Evolutionary conservation across 2,329 filamentous ascomycete genomes (phyloP), one percentile per base, ranked within the genome.

Genomic region (Alternaria gansuensis): DNA sequence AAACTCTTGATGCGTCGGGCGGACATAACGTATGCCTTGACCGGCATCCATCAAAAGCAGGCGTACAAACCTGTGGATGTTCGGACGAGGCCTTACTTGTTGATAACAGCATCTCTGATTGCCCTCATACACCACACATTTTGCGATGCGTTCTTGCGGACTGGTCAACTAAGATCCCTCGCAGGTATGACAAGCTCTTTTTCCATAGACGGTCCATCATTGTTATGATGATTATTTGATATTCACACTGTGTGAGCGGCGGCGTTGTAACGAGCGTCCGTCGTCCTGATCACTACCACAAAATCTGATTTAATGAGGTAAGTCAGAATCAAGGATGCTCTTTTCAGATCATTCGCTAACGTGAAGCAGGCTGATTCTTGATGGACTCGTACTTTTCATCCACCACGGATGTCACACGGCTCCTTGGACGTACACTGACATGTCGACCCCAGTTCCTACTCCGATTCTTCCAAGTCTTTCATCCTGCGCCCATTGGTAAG

Each of bases 231-330:
- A 88, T 83, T 80, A 74, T 73, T 57, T 73, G 82, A 81, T 88
- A 88, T 88, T 88, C 86, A 88, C 86, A 88, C 86, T 88, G 85
- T 88, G 86, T 87, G 86, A 88, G 80, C 82, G 78, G 77, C 74
- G 76, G 76, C 78, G 75, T 73, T 75, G 77, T 82, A 82, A 81
- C 78, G 79, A 80, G 72, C 73, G 74, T 68, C 59, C 63, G 66
- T 78, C 76, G 82, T 77, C 68, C 83, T 87, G 85, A 87, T 84
- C 84, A 81, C 80, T 79, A 76, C 83, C 83, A 85, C 85, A 57
- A 86, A 88, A 86, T 88, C 86, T 88, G 86, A 88, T 88, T 87
- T 87, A 88, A 87, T 87, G 85, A 87, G 85, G 85, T 81, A 78
- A 68, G 76, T 70, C 14, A 6, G n/a, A 26, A 5, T 8, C 33